Evolutionary conservation across 164 flowering plant species (phyloP).

Genomic region (grape (Vitis vinifera)): DNA sequence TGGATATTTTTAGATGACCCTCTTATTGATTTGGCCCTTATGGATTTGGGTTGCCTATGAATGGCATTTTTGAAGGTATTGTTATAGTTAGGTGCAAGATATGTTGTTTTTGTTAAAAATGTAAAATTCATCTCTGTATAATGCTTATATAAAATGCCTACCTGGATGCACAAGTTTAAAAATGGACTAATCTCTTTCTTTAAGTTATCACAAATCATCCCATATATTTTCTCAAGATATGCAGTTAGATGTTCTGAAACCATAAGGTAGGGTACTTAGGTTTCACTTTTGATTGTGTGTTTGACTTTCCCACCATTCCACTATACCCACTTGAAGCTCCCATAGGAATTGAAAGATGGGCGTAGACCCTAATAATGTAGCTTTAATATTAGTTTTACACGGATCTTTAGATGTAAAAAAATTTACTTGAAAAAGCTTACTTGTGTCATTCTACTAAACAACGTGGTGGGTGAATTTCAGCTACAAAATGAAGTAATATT

Average conservation of each 20-base stretch:
- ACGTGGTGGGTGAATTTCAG: conserved; percentile 42
- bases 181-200: conserved; percentile 82
- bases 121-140: background rate
- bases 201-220: conserved; percentile 75
- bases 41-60: conserved; percentile 68
- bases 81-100: conserved; percentile 1
- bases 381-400: conserved; percentile 1
- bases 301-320: conserved; percentile 69
- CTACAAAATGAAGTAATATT: conserved; percentile 36
- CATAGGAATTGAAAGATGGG: conserved; percentile 33
- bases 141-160: conserved; percentile 13
- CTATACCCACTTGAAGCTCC: conserved; percentile 76
- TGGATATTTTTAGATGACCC: conserved; percentile 64
- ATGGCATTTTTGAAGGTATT: conserved; percentile 13
- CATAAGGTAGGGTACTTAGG: conserved; percentile 86
- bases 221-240: conserved; percentile 82
- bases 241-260: conserved; percentile 85
- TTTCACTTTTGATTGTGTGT: conserved; percentile 53
- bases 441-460: conserved; percentile 77
- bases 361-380: conserved; percentile 50
- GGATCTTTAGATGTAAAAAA: background rate
- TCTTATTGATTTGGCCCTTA: conserved; percentile 58
- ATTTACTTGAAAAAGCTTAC: conserved; percentile 52
- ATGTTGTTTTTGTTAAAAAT: background rate
- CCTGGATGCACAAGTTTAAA: conserved; percentile 76